These are phyloP conservation scores for Lentinus polychrous DNA, from an alignment of 1,284 basidiomycete species.

Conservation along the genomic window DNA sequence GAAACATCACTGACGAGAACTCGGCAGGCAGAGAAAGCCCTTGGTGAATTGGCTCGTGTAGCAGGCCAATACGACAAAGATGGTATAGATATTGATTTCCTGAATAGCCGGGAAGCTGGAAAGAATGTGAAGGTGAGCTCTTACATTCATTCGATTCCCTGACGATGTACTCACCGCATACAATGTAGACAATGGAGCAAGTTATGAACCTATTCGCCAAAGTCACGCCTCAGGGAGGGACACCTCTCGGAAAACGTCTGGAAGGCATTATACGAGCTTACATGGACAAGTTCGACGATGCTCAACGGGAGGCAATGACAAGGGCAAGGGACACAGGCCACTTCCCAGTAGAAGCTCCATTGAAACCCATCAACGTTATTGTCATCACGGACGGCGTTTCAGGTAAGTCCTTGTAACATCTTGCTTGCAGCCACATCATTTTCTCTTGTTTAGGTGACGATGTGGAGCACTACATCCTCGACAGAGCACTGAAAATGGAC, in stretches of 20 bases:
- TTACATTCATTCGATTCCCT: background rate
- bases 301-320: slow-evolving; percentile 22
- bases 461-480: slow-evolving; percentile 40
- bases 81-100: slow-evolving; percentile 45
- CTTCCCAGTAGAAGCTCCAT: slow-evolving; percentile 7
- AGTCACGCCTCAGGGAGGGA: slow-evolving; percentile 37
- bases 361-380: slow-evolving; percentile 55
- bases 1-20: slow-evolving; percentile 5
- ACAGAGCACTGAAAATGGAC: slow-evolving; percentile 42
- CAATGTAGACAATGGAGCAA: slow-evolving; percentile 20
- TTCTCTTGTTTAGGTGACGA: slow-evolving; percentile 21
- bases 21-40: slow-evolving; percentile 35
- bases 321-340: slow-evolving; percentile 25
- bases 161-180: background rate
- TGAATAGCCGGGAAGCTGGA: slow-evolving; percentile 26
- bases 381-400: slow-evolving; percentile 58
- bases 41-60: slow-evolving; percentile 34
- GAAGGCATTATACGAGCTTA: slow-evolving; percentile 41
- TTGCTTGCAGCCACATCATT: background rate
- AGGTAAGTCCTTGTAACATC: slow-evolving; percentile 29
- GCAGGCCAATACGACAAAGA: slow-evolving; percentile 39
- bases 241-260: slow-evolving; percentile 44
- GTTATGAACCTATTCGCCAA: slow-evolving; percentile 36
- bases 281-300: slow-evolving; percentile 34
- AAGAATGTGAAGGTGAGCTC: background rate